phyloP scores from a whole-genome alignment of 257 asterid genomes.

The Echium plantagineum region DNA sequence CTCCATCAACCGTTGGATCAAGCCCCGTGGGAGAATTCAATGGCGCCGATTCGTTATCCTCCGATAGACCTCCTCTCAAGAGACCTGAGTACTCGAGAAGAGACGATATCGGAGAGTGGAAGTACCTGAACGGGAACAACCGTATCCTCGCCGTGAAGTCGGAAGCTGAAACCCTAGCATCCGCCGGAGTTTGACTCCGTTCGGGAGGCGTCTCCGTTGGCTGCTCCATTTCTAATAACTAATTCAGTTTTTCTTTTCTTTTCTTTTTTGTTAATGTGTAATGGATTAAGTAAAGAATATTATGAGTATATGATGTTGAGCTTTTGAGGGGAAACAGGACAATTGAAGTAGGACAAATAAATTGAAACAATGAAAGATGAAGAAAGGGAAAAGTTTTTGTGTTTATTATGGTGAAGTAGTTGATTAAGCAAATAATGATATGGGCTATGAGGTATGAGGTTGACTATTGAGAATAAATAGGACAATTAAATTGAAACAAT shows the following conservation, averaged over 20 bases:
- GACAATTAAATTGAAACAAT: no score
- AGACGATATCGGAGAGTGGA: conserved; percentile 48
- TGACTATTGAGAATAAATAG: no score
- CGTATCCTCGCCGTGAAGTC: conserved; percentile 24
- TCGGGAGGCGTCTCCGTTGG: background rate
- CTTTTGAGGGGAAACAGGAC: background rate
- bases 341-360: background rate
- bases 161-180: background rate
- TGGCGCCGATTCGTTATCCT: conserved; percentile 37
- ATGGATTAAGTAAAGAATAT: background rate
- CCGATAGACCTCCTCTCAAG: conserved; percentile 40
- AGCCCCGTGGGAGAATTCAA: background rate
- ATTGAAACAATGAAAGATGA: background rate
- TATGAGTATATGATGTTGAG: no score
- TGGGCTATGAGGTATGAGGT: no score
- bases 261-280: background rate
- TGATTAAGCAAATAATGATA: no score
- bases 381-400: background rate
- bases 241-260: no score
- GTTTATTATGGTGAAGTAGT: no score
- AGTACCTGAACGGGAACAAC: conserved; percentile 40
- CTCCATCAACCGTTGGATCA: background rate
- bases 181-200: no score
- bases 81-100: conserved; percentile 62
- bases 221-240: background rate